Base-by-base conservation (phyloP, 2,329 filamentous ascomycete genomes). In the Cordyceps fumosorosea region DNA sequence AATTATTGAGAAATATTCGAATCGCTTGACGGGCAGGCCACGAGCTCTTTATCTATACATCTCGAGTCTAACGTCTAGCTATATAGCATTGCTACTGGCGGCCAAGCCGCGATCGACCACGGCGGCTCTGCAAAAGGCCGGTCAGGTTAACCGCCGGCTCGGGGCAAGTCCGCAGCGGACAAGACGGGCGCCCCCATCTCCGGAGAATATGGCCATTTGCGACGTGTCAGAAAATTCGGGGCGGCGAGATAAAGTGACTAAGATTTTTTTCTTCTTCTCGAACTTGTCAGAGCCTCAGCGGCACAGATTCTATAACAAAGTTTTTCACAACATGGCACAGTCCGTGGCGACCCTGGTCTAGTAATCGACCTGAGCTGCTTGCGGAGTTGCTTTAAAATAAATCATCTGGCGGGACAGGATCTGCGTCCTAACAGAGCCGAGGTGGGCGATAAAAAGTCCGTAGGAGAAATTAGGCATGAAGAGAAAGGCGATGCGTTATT, bases 141-240 rank as follows among this genome's bases (percentile, higher is more conserved):
- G 26, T 32, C 48, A n/a, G 24, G 16, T n/a, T n/a, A 18, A 18
- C 8, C 37, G 24, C 40, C 40, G 53, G 29, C 40, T 20, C 44
- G 37, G 53, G 40, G n/a, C n/a, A n/a, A 56, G 53, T 56, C 53
- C 53, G 53, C 53, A 56, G 37, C 40, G 53, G 53, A 44, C 40
- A 56, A 44, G 24, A n/a, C 32, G 53, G 52, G 53, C 29, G n/a
- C n/a, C n/a, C 40, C 53, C 24, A 11, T 54, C 6, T 24, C 37
- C 37, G 18, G 7, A 42, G 34, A n/a, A 45, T n/a, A 10, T n/a
- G 42, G 6, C 42, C 14, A 16, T 18, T 45, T 2, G 2, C 16
- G 42, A 16, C 12, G 37, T 12, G 14, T 16, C 14, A 11, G 37
- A 40, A n/a, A 20, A 18, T n/a, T 18, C 16, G 42, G 45, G 11